Evolutionary conservation across 2,329 filamentous ascomycete genomes (phyloP).

Genomic region (Sarocladium strictum): DNA sequence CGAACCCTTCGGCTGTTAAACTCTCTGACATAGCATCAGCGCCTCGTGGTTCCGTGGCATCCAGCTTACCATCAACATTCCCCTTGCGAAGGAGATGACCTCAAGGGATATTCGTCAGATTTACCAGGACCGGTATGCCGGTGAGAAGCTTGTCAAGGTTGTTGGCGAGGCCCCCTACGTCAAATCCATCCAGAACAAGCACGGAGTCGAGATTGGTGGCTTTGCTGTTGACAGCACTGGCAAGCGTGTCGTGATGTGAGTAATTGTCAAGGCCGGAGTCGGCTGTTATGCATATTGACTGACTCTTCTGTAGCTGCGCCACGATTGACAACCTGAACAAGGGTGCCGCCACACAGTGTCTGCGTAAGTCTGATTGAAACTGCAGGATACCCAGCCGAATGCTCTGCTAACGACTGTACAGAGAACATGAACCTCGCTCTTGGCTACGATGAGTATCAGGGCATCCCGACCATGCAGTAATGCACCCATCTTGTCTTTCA

Average conservation of each 20-base stretch:
- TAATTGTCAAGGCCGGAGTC: background rate
- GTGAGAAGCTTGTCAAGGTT: constrained; percentile 91
- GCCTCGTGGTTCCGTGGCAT: constrained; percentile 98
- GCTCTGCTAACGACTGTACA: constrained; percentile 23
- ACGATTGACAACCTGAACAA: constrained; percentile 92
- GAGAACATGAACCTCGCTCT: constrained; percentile 89
- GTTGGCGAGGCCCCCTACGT: constrained; percentile 82
- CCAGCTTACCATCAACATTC: constrained; percentile 84
- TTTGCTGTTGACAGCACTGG: constrained; percentile 90
- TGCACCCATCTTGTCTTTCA: background rate
- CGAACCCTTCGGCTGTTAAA: background rate
- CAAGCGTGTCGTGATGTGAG: constrained; percentile 75
- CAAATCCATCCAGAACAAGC: constrained; percentile 76
- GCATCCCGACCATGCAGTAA: constrained; percentile 51
- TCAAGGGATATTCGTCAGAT: constrained; percentile 88
- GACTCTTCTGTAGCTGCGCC: constrained; percentile 48
- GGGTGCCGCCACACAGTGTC: constrained; percentile 84
- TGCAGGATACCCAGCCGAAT: too few relatives aligned
- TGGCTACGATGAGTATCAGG: constrained; percentile 81
- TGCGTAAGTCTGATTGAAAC: constrained; percentile 55
- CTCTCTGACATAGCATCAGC: background rate
- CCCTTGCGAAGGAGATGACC: constrained; percentile 78
- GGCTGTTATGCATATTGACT: background rate
- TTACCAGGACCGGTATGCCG: constrained; percentile 93
- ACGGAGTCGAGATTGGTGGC: constrained; percentile 88